Base-by-base conservation (phyloP, 768 basidiomycete genomes). In the Coprinellus micaceus region DNA sequence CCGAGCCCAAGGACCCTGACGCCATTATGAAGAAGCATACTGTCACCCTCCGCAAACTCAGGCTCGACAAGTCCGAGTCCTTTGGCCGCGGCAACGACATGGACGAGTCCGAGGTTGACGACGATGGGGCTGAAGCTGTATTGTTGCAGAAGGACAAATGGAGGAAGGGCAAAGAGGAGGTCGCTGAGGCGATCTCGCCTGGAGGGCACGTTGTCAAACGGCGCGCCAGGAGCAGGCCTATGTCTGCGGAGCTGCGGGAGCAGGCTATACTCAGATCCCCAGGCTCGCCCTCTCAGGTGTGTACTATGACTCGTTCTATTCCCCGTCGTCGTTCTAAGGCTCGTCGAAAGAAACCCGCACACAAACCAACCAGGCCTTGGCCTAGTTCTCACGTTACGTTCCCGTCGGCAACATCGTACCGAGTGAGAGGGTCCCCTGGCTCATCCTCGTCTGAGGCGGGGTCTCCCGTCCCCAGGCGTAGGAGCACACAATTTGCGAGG, bases 121-220 rank as follows among this genome's bases (percentile, higher is more conserved):
- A 78, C 21, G 74, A 74, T n/a, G 60, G 37, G 28, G 54, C 44
- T 28, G 58, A 58, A 25, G 56, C 56, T 21, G 36, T 30, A 2
- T 25, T 59, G 43, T 51, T 43, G 41, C 59, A 55, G 36, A 50
- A 12, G 19, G 39, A 29, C 29, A 41, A 22, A 17, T 33, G 45
- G 57, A 76, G 72, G 1, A 82, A 73, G 51, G 64, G 69, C 22
- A 71, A 73, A 48, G 80, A 82, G 58, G 85, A 88, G 64, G 82
- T 86, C 28, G 83, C 76, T 2, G 86, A 85, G 59, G 83, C 82
- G 1, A 76, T 90, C 56, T 91, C 88, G 0, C 89, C 89, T 2
- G 87, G 86, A 12, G 89, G 88, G 0, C 89, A 89, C 68, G 74
- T 91, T 54, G 80, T 77, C 37, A 91, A 91, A 69, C 78, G 88